Evolutionary conservation across 805 yeast species (phyloP).

Genomic region (Zygosaccharomyces bisporus): DNA sequence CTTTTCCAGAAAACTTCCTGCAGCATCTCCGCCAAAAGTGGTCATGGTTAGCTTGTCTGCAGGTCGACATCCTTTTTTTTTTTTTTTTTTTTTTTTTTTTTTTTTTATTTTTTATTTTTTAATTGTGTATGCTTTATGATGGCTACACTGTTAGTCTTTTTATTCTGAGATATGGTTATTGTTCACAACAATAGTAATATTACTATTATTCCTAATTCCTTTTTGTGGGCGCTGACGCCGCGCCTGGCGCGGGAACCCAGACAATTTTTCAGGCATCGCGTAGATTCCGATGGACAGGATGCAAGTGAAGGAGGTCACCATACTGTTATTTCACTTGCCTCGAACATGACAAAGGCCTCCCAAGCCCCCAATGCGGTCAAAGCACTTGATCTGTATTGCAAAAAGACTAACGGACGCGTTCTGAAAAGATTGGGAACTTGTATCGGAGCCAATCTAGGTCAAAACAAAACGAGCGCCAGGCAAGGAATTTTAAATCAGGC

Average conservation of each 20-base stretch:
- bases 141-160: too few relatives aligned
- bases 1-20: neutral
- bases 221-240: conserved; percentile 6
- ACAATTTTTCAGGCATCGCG: neutral
- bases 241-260: conserved; percentile 5
- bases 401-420: conserved; percentile 16
- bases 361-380: conserved; percentile 2
- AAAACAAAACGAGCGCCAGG: conserved; percentile 19
- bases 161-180: too few relatives aligned
- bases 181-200: too few relatives aligned
- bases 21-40: conserved; percentile 6
- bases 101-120: conserved; percentile 1
- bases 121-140: too few relatives aligned
- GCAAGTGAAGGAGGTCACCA: neutral
- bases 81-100: conserved; percentile 1
- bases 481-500: conserved; percentile 18
- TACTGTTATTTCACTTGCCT: neutral
- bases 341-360: neutral
- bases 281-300: neutral
- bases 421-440: conserved; percentile 22
- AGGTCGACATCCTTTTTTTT: neutral
- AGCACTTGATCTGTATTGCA: conserved; percentile 18
- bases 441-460: conserved; percentile 25
- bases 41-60: neutral
- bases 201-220: neutral